These are phyloP conservation scores for Chrysanthemum lavandulifolium DNA, from an alignment of 129 eudicot species.

Conservation along the genomic window DNA sequence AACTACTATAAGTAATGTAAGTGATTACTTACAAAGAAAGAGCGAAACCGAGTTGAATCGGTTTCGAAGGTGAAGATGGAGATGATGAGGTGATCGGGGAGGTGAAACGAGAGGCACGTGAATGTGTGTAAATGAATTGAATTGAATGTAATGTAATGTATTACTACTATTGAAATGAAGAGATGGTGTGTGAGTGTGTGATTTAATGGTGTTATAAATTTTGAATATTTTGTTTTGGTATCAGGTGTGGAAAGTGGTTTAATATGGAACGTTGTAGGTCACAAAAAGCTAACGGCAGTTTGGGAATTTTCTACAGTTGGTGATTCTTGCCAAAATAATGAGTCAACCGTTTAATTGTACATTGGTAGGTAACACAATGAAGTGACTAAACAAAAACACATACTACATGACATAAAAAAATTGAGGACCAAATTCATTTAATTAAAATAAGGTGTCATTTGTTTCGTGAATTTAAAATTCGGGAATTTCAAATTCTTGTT, in stretches of 20 bases:
- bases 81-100: conserved; percentile 19
- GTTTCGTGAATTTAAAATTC: too few species aligned
- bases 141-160: not conserved
- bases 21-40: not conserved
- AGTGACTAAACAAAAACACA: too few species aligned
- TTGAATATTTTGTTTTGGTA: conserved; percentile 2
- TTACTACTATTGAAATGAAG: not conserved
- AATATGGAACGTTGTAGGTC: conserved; percentile 5
- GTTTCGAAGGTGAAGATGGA: not conserved
- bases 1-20: not conserved
- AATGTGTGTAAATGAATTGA: not conserved
- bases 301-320: not conserved
- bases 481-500: too few species aligned
- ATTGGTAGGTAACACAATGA: too few species aligned
- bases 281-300: conserved; percentile 8
- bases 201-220: conserved; percentile 14
- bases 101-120: conserved; percentile 35
- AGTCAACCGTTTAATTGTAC: too few species aligned
- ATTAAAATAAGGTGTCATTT: too few species aligned
- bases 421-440: too few species aligned
- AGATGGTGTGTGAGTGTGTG: not conserved
- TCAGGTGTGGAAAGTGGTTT: too few species aligned
- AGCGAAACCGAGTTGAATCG: not conserved
- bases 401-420: too few species aligned
- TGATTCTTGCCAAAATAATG: too few species aligned